A percentile compares a stretch with the other conserved stretches of the same genome.
Evolutionary conservation across 2,329 filamentous ascomycete species (phyloP).

Genomic region (Cladosporium sp.): DNA sequence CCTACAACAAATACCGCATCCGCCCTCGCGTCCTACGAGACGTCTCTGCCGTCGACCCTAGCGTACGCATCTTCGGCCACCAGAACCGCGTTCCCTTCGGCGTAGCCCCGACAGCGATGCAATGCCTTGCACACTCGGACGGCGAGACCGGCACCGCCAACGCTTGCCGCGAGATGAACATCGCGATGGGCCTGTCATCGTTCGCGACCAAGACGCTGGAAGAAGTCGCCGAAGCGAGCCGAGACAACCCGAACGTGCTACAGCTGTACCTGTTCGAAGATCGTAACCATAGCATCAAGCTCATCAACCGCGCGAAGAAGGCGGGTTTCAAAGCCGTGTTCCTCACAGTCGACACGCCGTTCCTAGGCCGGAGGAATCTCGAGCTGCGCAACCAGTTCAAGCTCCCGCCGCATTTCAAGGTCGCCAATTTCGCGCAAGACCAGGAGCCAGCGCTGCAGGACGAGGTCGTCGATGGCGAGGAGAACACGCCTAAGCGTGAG

Average conservation of each 20-base stretch:
- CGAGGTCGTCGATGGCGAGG: constrained; percentile 19
- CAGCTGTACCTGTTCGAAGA: constrained; percentile 59
- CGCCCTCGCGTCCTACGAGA: constrained; percentile 43
- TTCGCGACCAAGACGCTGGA: constrained; percentile 53
- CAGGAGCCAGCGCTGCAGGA: constrained; percentile 24
- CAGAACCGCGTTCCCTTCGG: constrained; percentile 52
- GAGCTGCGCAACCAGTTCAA: constrained; percentile 57
- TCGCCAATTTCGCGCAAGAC: constrained; percentile 38
- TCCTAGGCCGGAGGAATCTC: constrained; percentile 55
- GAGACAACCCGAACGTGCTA: constrained; percentile 51
- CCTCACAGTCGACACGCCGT: constrained; percentile 57
- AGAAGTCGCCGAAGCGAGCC: constrained; percentile 50
- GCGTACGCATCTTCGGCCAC: constrained; percentile 49
- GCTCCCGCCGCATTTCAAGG: constrained; percentile 37
- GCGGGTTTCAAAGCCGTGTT: constrained; percentile 58
- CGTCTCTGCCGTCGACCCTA: constrained; percentile 43
- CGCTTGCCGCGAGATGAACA: constrained; percentile 46
- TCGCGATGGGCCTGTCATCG: constrained; percentile 52
- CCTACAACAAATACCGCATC: constrained; percentile 51
- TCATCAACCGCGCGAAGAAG: constrained; percentile 37
- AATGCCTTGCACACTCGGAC: constrained; percentile 54
- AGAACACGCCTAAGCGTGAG: constrained; percentile 3
- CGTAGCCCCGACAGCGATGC: constrained; percentile 56
- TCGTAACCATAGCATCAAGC: constrained; percentile 50
- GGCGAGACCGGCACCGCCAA: constrained; percentile 54